Evolutionary conservation across 78 protist genomes (phyloP).

Genomic region (Neovahlkampfia damariscottae): DNA sequence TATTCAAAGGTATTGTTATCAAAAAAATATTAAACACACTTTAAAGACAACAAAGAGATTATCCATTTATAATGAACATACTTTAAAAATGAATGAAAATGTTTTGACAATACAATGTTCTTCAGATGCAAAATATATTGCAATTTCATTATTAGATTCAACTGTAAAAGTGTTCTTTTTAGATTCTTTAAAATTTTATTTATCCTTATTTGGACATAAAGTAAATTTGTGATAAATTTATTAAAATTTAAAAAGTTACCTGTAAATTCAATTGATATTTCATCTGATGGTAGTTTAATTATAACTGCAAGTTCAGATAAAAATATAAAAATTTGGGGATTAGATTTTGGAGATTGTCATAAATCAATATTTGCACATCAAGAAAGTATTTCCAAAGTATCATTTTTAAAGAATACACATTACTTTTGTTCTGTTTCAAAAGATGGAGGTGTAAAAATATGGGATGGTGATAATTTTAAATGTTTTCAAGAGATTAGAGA

Average conservation of each 20-base stretch:
- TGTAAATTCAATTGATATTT: conserved; percentile 59
- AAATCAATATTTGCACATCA: conserved; percentile 83
- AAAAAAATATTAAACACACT: conserved; percentile 5
- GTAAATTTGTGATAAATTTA: background rate
- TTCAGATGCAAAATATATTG: conserved; percentile 47
- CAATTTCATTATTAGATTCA: conserved; percentile 72
- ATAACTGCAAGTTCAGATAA: conserved; percentile 90
- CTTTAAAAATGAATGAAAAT: conserved; percentile 61
- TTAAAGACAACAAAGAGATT: background rate
- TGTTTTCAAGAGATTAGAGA: background rate
- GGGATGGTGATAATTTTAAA: conserved; percentile 24
- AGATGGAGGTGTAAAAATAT: conserved; percentile 21
- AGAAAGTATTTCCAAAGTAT: conserved; percentile 44
- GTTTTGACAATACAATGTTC: conserved; percentile 44
- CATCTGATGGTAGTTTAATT: conserved; percentile 63
- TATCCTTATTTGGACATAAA: conserved; percentile 92
- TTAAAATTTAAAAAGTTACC: too few species aligned
- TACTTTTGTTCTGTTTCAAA: conserved; percentile 18
- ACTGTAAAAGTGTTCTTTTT: conserved; percentile 70
- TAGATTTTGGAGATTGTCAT: conserved; percentile 91
- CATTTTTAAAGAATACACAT: conserved; percentile 10
- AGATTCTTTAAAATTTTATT: conserved; percentile 74
- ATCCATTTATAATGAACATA: conserved; percentile 24
- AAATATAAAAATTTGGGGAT: conserved; percentile 84
- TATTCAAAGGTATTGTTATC: background rate